Evolutionary conservation across 768 basidiomycete species (phyloP).

Genomic region (Pleurotus citrinopileatus): DNA sequence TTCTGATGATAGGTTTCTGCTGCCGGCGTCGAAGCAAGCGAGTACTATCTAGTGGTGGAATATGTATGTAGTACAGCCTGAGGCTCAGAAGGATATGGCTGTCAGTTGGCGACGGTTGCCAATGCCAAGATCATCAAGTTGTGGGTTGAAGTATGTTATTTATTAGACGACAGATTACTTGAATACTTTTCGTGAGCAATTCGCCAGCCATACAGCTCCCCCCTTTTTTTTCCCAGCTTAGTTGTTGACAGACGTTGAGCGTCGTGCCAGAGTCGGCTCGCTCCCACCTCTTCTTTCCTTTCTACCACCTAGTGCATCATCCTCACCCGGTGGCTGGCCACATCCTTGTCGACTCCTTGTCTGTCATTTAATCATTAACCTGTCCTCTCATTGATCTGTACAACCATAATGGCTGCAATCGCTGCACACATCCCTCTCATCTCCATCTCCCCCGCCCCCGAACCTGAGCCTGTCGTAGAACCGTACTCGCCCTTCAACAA

Average conservation of each 20-base stretch:
- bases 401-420: slow-evolving; percentile 36
- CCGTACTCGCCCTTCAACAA: slow-evolving; percentile 63
- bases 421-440: slow-evolving; percentile 60
- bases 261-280: slow-evolving; percentile 22
- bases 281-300: slow-evolving; percentile 32
- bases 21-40: too few relatives aligned
- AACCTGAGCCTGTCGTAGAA: slow-evolving; percentile 46
- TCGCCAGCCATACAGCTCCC: slow-evolving; percentile 7
- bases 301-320: slow-evolving; percentile 26
- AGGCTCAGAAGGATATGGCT: too few relatives aligned
- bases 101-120: slow-evolving; percentile 6
- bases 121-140: not conserved
- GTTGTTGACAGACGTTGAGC: slow-evolving; percentile 13
- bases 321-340: slow-evolving; percentile 51
- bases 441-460: slow-evolving; percentile 65
- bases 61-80: too few relatives aligned
- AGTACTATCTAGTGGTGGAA: too few relatives aligned
- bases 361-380: slow-evolving; percentile 15
- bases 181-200: not conserved
- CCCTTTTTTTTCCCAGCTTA: slow-evolving; percentile 17
- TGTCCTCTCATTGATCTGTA: slow-evolving; percentile 12
- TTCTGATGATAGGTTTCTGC: too few relatives aligned
- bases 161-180: too few relatives aligned
- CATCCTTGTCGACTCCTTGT: slow-evolving; percentile 27
- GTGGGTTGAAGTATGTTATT: not conserved